Base-by-base conservation (phyloP, 2,329 filamentous ascomycete genomes). In the Biscogniauxia marginata region DNA sequence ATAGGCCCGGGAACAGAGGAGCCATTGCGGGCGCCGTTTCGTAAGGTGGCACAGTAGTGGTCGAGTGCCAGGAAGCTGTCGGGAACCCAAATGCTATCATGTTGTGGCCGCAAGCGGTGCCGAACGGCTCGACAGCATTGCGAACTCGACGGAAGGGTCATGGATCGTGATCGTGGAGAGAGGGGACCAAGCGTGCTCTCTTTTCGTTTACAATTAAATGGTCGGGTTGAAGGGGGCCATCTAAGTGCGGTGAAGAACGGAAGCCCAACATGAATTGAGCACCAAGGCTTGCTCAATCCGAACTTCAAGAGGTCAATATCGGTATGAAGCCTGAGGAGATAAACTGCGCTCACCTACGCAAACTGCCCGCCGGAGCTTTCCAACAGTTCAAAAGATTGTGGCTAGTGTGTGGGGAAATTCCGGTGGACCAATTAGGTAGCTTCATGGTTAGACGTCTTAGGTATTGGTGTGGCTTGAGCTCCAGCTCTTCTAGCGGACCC, bases 1-100 rank as follows among this genome's bases (percentile, higher is more conserved):
- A 85, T 73, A 0, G 82, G 82, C 0, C 82, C 83, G 0, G 79
- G 78, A 6, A 78, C 73, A 22, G 77, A 80, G 63, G 70, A 72
- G 50, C 63, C 69, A 63, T 66, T 52, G 25, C 65, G 67, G 44
- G 58, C 58, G 16, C 46, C 44, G 7, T 49, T 58, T 25, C 56
- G 59, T 6, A 71, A 73, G 1, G 67, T 57, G 43, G 65, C 61
- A 51, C 68, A 75, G 64, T 76, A 80, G 18, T 76, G 73, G 48
- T 78, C 75, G 62, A 85, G 82, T 2, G 73, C 70, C 13, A 88
- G 76, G 21, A 81, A 63, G 47, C 82, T 75, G 63, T 89, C 85
- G 24, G 80, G 79, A 59, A 88, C 78, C 83, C 85, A 88, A 62
- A 86, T 66, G 46, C 75, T 72, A 51, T 82, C 79, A 56, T 63